A percentile compares a stretch with the other conserved stretches of the same genome.
phyloP scores from a whole-genome alignment of 257 asterid species.

The Solanum lignicaule region DNA sequence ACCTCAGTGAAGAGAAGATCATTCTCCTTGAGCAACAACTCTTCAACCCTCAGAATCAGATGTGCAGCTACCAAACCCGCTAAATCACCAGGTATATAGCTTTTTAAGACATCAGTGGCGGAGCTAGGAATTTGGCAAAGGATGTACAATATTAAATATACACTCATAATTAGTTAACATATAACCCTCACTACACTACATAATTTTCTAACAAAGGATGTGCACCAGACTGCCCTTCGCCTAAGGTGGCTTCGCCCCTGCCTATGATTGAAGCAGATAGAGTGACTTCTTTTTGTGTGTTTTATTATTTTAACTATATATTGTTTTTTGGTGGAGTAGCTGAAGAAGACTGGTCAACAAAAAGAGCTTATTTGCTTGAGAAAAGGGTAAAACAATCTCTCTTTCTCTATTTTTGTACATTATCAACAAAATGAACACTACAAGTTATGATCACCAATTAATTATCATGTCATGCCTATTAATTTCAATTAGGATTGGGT shows the following conservation, averaged over 20 bases:
- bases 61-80: conserved; percentile 69
- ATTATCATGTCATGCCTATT: background rate
- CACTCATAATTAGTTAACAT: background rate
- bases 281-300: background rate
- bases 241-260: background rate
- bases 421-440: background rate
- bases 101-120: background rate
- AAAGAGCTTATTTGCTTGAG: conserved; percentile 56
- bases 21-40: conserved; percentile 2
- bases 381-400: conserved; percentile 39
- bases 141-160: no score
- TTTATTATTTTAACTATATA: background rate
- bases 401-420: background rate
- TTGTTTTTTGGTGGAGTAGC: conserved; percentile 44
- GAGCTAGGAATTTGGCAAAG: background rate
- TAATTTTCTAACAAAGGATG: background rate
- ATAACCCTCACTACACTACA: no score
- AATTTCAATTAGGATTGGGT: background rate
- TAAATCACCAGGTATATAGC: conserved; percentile 63
- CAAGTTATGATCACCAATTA: background rate
- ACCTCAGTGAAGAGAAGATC: conserved; percentile 15
- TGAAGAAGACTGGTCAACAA: conserved; percentile 87
- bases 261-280: background rate
- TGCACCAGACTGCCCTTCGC: background rate
- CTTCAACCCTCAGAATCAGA: conserved; percentile 28